A percentile compares a stretch with the other conserved stretches of the same genome.
Evolutionary conservation across 148 eudicot genomes (phyloP).

Genomic region (Chenopodium suecicum): DNA sequence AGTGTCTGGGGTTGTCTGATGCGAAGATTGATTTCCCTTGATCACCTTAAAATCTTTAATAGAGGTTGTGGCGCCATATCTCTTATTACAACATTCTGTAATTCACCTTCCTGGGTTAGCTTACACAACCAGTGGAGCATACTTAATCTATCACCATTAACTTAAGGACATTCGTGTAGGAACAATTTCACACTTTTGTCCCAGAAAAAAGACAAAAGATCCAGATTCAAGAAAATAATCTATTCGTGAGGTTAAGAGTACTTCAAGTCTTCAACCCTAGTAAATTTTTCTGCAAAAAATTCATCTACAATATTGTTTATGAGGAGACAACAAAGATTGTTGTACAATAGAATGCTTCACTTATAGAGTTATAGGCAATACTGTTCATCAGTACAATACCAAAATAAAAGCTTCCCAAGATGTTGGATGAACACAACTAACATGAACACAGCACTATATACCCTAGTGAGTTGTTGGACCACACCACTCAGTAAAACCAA

Average conservation of each 20-base stretch:
- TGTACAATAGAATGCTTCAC: background rate
- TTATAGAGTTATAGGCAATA: background rate
- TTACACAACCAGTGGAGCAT: background rate
- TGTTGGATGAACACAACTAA: background rate
- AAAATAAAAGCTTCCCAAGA: background rate
- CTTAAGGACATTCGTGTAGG: background rate
- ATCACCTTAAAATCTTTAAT: too few species aligned
- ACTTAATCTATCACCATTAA: background rate
- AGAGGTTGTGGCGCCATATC: background rate
- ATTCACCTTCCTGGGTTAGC: background rate
- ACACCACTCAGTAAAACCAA: background rate
- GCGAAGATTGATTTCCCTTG: background rate
- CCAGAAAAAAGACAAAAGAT: background rate
- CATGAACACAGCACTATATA: background rate
- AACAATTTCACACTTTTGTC: background rate
- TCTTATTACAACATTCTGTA: background rate
- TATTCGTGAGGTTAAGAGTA: background rate
- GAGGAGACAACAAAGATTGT: background rate
- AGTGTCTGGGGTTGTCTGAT: background rate
- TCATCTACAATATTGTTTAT: background rate
- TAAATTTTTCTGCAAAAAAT: background rate
- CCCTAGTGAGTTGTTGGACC: background rate
- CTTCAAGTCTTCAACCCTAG: background rate
- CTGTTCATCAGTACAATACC: background rate
- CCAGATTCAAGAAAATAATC: background rate